Conservation (phyloP, 1,284 basidiomycete genomes). For the Fomitopsis betulina region DNA sequence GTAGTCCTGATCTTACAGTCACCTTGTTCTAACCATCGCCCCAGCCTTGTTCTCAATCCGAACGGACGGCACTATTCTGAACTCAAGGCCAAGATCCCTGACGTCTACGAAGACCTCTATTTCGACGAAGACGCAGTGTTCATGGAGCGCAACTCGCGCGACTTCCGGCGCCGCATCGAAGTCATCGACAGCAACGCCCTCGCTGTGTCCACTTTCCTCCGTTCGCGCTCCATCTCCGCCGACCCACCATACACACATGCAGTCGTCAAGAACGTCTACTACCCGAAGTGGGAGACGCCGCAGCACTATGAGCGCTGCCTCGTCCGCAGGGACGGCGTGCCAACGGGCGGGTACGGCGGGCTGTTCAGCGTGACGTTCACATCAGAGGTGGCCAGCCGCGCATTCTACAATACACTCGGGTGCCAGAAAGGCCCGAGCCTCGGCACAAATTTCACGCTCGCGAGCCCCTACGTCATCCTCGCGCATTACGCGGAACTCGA, state of each 20-base stretch:
- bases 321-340: conserved; percentile 20
- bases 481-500: conserved; percentile 91
- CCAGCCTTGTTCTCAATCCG: conserved; percentile 85
- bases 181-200: conserved; percentile 84
- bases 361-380: conserved; percentile 91
- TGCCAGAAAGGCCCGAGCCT: conserved; percentile 92
- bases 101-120: conserved; percentile 82
- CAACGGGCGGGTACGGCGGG: conserved; percentile 78
- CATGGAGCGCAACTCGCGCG: conserved; percentile 97
- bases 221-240: conserved; percentile 47
- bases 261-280: conserved; percentile 78
- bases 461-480: conserved; percentile 90
- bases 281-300: conserved; percentile 81
- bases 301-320: conserved; percentile 73
- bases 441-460: conserved; percentile 95
- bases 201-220: conserved; percentile 79
- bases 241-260: conserved; percentile 17
- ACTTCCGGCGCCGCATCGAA: conserved; percentile 78
- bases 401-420: conserved; percentile 85
- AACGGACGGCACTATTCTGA: conserved; percentile 58
- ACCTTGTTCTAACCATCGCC: conserved; percentile 1
- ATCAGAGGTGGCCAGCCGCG: conserved; percentile 58
- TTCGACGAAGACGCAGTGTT: conserved; percentile 93
- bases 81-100: conserved; percentile 60
- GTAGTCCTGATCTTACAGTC: conserved; percentile 19